A percentile compares a stretch with the other conserved stretches of the same genome.
phyloP scores from a whole-genome alignment of 371 early-diverging fungal species.

The Encephalitozoon cuniculi region DNA sequence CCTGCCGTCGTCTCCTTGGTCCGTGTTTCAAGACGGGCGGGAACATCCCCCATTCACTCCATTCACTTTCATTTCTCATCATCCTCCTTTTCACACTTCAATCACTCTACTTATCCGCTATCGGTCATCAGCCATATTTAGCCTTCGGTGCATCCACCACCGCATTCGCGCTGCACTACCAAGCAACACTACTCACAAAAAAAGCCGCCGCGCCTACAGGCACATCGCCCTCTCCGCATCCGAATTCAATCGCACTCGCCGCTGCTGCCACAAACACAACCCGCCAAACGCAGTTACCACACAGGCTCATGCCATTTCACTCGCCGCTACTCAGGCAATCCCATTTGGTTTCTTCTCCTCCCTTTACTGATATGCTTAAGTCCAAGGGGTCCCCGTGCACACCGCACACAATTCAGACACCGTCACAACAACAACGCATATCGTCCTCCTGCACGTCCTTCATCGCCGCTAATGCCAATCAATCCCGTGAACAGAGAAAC shows the following conservation, averaged over 20 bases:
- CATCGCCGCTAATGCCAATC: conserved; percentile 5
- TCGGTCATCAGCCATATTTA: conserved; percentile 68
- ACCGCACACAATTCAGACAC: background rate
- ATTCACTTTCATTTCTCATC: conserved; percentile 57
- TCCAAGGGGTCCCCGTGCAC: conserved; percentile 64
- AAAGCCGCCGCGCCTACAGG: conserved; percentile 61
- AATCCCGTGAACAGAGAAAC: conserved; percentile 34
- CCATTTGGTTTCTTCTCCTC: conserved; percentile 68
- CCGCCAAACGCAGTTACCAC: conserved; percentile 61
- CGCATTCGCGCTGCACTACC: conserved; percentile 51
- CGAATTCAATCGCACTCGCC: conserved; percentile 50
- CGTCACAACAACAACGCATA: background rate
- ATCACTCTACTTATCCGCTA: conserved; percentile 70
- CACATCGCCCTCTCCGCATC: too few species aligned
- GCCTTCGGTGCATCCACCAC: conserved; percentile 66
- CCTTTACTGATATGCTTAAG: conserved; percentile 68
- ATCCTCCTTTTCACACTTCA: conserved; percentile 67
- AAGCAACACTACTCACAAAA: conserved; percentile 28
- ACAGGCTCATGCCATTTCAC: conserved; percentile 65
- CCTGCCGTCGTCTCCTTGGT: conserved; percentile 28
- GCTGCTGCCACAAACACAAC: conserved; percentile 62
- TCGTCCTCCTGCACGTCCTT: conserved; percentile 13
- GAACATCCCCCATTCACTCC: background rate
- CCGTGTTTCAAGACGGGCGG: conserved; percentile 42
- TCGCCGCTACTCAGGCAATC: conserved; percentile 66